These are phyloP conservation scores for Solanum pennellii DNA, from an alignment of 257 asterid genomes.

Conservation along the genomic window DNA sequence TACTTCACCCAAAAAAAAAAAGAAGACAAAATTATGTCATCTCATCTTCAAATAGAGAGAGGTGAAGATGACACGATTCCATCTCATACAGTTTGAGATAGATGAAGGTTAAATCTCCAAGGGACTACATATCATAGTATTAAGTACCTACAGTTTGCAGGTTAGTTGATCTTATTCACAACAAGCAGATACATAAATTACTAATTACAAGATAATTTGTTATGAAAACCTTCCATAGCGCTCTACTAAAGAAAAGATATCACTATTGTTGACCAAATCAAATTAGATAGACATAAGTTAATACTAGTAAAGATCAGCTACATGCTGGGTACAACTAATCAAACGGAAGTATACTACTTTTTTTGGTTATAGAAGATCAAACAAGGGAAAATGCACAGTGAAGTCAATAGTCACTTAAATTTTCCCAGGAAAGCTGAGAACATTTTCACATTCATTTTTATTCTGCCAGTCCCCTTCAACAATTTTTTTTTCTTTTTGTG, in stretches of 20 bases:
- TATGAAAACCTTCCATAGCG: not conserved
- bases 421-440: not conserved
- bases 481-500: not conserved
- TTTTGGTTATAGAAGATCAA: not conserved
- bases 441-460: not conserved
- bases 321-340: not conserved
- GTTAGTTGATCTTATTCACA: not conserved
- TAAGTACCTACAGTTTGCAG: not conserved
- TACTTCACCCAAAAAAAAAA: not conserved
- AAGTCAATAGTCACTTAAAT: not conserved
- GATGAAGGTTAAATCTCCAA: not conserved
- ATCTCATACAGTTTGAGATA: not conserved
- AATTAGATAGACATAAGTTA: not conserved
- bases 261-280: not conserved
- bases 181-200: not conserved
- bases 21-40: not conserved
- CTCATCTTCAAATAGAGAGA: not conserved
- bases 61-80: not conserved
- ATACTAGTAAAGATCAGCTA: not conserved
- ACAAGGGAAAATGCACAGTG: not conserved
- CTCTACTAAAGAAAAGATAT: not conserved
- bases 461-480: not conserved
- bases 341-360: not conserved
- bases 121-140: not conserved
- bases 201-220: not conserved